These are phyloP conservation scores for Eucalyptus pumila DNA, from an alignment of 345 rosid species.

Conservation along the genomic window DNA sequence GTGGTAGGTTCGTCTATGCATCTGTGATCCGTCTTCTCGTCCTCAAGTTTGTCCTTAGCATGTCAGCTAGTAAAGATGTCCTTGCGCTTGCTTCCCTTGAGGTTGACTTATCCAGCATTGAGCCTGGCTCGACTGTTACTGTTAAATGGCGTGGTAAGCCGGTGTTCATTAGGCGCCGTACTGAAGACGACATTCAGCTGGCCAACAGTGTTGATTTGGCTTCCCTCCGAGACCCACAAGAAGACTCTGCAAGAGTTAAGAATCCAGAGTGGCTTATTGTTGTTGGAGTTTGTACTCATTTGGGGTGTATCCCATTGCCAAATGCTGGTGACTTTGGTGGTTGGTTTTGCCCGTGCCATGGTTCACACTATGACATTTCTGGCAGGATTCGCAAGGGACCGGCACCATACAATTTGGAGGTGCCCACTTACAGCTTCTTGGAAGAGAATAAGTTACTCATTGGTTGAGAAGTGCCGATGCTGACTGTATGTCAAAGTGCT, in stretches of 20 bases:
- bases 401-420: constrained; percentile 54
- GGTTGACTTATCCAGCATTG: constrained; percentile 53
- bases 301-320: constrained; percentile 59
- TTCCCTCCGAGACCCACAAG: constrained; percentile 51
- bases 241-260: constrained; percentile 41
- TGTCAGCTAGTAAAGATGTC: constrained; percentile 61
- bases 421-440: constrained; percentile 52
- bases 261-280: constrained; percentile 58
- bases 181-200: constrained; percentile 43
- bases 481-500: neutral
- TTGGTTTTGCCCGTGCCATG: constrained; percentile 66
- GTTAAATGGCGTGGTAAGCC: constrained; percentile 70
- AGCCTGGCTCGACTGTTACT: constrained; percentile 46
- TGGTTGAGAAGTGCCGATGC: constrained; percentile 13
- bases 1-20: constrained; percentile 62
- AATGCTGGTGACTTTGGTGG: constrained; percentile 61
- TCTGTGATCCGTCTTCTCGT: constrained; percentile 44
- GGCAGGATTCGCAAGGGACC: constrained; percentile 62
- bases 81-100: constrained; percentile 60
- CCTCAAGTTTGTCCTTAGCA: constrained; percentile 56
- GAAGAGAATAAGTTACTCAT: constrained; percentile 40
- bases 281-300: constrained; percentile 48
- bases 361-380: constrained; percentile 54
- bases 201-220: constrained; percentile 46
- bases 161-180: constrained; percentile 48